These are phyloP conservation scores for Linum trigynum DNA, from an alignment of 345 rosid genomes.

Conservation along the genomic window DNA sequence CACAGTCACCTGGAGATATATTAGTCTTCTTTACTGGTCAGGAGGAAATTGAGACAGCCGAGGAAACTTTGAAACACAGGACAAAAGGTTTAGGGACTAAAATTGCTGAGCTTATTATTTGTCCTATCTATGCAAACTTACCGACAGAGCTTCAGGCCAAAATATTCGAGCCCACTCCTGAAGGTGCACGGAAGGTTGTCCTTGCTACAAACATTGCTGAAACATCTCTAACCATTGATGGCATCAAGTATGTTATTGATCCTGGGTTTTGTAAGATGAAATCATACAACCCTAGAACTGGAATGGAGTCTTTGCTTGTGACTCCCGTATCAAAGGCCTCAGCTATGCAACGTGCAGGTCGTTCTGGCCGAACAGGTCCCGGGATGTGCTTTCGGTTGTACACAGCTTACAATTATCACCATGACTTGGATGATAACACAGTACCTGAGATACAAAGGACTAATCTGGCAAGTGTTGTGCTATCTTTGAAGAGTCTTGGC, in stretches of 20 bases:
- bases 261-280: constrained; percentile 97
- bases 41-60: constrained; percentile 94
- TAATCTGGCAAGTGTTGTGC: constrained; percentile 90
- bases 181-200: constrained; percentile 93
- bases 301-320: constrained; percentile 90
- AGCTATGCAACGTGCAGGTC: constrained; percentile 90
- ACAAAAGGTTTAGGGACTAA: constrained; percentile 86
- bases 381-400: constrained; percentile 87
- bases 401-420: constrained; percentile 67
- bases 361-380: constrained; percentile 95
- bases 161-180: constrained; percentile 95
- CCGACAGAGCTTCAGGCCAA: constrained; percentile 96
- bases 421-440: constrained; percentile 86
- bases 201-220: constrained; percentile 96
- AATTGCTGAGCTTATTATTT: constrained; percentile 86
- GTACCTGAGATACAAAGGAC: constrained; percentile 94
- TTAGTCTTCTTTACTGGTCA: constrained; percentile 88
- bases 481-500: constrained; percentile 91
- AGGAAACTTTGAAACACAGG: constrained; percentile 83
- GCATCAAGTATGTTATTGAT: constrained; percentile 87
- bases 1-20: constrained; percentile 77
- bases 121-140: constrained; percentile 94
- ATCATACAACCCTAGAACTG: constrained; percentile 92
- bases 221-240: constrained; percentile 91
- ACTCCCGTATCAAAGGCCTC: constrained; percentile 95